Conservation (phyloP, 2,329 filamentous ascomycete species). For the Colletotrichum costaricense region DNA sequence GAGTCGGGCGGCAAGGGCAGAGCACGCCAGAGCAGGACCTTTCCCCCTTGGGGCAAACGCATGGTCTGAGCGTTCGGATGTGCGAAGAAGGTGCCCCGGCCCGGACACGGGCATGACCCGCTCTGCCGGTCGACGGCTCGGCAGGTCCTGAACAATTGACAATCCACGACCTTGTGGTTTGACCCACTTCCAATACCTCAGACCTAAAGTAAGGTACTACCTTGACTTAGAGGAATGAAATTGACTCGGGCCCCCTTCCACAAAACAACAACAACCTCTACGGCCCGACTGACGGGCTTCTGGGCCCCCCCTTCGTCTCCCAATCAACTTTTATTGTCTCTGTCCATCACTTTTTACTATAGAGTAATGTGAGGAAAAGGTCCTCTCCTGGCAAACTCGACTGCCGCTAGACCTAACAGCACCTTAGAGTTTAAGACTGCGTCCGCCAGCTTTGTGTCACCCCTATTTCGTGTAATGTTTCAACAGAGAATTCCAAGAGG, state of each 20-base stretch:
- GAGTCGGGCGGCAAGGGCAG: too few relatives aligned
- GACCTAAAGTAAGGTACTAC: too few relatives aligned
- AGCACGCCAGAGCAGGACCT: not conserved
- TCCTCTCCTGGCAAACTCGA: not conserved
- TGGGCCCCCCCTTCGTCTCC: not conserved
- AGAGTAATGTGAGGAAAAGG: not conserved
- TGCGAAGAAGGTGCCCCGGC: conserved; percentile 3
- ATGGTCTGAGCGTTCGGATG: conserved; percentile 29
- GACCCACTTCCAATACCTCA: conserved; percentile 13
- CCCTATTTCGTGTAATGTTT: conserved; percentile 16
- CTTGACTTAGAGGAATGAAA: not conserved
- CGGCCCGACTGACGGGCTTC: not conserved
- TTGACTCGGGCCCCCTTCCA: not conserved
- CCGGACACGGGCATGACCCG: conserved; percentile 13
- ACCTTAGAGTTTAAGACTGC: conserved; percentile 25
- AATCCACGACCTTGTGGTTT: not conserved
- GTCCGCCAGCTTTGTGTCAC: conserved; percentile 19
- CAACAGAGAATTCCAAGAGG: not conserved
- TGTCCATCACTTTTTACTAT: not conserved
- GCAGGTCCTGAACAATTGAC: not conserved
- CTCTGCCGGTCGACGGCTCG: conserved; percentile 13
- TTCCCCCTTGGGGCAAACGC: conserved; percentile 17
- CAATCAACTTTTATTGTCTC: not conserved
- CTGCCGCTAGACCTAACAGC: not conserved
- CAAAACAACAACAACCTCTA: not conserved